A percentile compares a stretch with the other conserved stretches of the same genome.
Evolutionary conservation across 331 rosid genomes (phyloP).

Genomic region (Rosa hybrid): DNA sequence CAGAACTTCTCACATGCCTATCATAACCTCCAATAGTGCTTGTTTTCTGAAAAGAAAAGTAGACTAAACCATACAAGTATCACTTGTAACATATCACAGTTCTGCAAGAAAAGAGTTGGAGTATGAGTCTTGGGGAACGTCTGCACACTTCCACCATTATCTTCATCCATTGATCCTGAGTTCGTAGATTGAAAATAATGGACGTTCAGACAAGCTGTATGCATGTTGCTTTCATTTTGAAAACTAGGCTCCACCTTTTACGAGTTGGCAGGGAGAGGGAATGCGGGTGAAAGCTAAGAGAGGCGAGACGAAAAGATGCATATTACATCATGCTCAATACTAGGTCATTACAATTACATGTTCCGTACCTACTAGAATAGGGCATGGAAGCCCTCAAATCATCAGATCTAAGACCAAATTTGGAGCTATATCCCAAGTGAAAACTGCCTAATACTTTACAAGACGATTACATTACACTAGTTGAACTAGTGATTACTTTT

Average conservation of each 20-base stretch:
- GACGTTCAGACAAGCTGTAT: not conserved
- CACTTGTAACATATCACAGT: not conserved
- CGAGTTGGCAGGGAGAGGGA: not conserved
- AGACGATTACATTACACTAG: constrained; percentile 10
- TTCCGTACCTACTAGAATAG: not conserved
- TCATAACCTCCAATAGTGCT: not conserved
- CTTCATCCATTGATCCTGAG: not conserved
- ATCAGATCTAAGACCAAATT: not conserved
- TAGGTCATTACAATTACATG: not conserved
- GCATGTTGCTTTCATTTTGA: not conserved
- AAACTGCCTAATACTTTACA: constrained; percentile 37
- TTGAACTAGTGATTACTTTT: constrained; percentile 5
- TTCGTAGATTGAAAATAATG: not conserved
- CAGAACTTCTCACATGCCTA: not conserved
- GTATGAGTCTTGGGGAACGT: not conserved
- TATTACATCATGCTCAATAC: not conserved
- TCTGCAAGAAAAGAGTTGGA: not conserved
- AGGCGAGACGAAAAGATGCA: not conserved
- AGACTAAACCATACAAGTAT: not conserved
- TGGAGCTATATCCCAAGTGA: constrained; percentile 15
- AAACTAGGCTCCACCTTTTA: not conserved
- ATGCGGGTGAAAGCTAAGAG: not conserved
- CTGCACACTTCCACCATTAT: not conserved
- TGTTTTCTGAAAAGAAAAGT: not conserved
- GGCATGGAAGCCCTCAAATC: constrained; percentile 11